phyloP scores from a whole-genome alignment of 495 filamentous ascomycete species.

The Trichoderma virens region DNA sequence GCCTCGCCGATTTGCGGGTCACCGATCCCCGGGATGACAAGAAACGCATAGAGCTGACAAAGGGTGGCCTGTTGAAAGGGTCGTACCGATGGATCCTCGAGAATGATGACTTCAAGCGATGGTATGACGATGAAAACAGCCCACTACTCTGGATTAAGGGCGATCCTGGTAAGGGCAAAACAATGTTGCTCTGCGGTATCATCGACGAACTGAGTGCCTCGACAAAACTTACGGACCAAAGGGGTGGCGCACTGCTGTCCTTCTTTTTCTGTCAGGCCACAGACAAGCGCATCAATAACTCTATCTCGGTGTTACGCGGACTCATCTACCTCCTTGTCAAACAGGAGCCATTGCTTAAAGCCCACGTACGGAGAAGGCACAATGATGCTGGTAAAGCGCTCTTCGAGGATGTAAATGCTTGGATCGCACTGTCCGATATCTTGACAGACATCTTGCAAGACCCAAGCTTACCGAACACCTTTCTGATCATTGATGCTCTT shows the following conservation, averaged over 20 bases:
- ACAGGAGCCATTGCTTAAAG: conserved; percentile 26
- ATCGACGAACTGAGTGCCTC: conserved; percentile 28
- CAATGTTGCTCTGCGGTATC: conserved; percentile 39
- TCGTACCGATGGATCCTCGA: conserved; percentile 37
- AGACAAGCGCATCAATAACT: conserved; percentile 27
- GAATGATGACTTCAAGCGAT: conserved; percentile 27
- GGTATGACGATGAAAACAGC: conserved; percentile 11
- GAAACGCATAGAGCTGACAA: conserved; percentile 30
- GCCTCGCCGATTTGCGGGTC: conserved; percentile 22
- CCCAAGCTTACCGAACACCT: conserved; percentile 12
- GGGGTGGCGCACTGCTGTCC: conserved; percentile 21
- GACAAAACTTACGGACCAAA: conserved; percentile 10
- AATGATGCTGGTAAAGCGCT: conserved; percentile 20
- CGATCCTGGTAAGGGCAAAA: conserved; percentile 40
- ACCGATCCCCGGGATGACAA: conserved; percentile 31
- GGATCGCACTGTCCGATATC: conserved; percentile 24
- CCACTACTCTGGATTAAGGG: conserved; percentile 32
- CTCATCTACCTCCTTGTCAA: conserved; percentile 31
- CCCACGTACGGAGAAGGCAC: conserved; percentile 25
- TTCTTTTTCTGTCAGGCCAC: conserved; percentile 42
- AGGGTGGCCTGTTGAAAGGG: conserved; percentile 33
- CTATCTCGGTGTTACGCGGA: conserved; percentile 33
- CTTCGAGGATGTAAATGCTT: conserved; percentile 28
- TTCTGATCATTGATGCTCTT: not conserved
- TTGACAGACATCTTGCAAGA: conserved; percentile 26